Base-by-base conservation (phyloP, 1,139 yeast species). In the Torulaspora globosa region DNA sequence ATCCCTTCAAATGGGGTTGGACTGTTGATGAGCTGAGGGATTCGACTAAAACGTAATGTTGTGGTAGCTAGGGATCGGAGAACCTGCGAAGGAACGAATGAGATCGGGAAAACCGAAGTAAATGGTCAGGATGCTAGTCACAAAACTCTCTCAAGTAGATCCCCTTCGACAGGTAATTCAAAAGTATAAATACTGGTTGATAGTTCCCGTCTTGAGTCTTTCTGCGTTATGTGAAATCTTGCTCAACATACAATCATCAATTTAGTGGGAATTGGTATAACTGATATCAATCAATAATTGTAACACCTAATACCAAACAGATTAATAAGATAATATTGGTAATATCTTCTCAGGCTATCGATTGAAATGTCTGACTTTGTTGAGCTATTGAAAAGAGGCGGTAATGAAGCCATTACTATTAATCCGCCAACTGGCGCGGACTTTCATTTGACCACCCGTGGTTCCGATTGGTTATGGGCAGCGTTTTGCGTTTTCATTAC, bases 401-500 rank as follows among this genome's bases (percentile, higher is more conserved):
- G 60, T 51, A 56, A 56, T 28, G 47, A 50, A 31, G 60, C 60
- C 49, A 46, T 57, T 12, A 40, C 33, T 15, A 51, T 56, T 30
- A 57, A 57, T 43, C 48, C 50, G 8, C 59, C 60, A 35, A 44
- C 42, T 9, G 57, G 58, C 26, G 48, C 51, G 10, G 59, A 55
- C 35, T 52, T 57, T 53, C 60, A 56, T 49, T 41, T 56, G 14
- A 56, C 59, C 6, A 24, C 37, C 32, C 54, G 54, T 47, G 60
- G 60, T 51, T 56, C 60, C 7, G 59, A 54, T 46, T 55, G 58
- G 58, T 48, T 54, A 30, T 55, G 51, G 49, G 40, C 59, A 8
- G 82, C 71, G 11, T 78, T 80, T 55, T 63, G 76, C 14, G 44
- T 72, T 30, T 53, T 54, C 43, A 24, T 49, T 12, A 24, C 52